A percentile compares a stretch with the other conserved stretches of the same genome.
Evolutionary conservation across 495 filamentous ascomycete species (phyloP).

Genomic region (Cercophora samala): DNA sequence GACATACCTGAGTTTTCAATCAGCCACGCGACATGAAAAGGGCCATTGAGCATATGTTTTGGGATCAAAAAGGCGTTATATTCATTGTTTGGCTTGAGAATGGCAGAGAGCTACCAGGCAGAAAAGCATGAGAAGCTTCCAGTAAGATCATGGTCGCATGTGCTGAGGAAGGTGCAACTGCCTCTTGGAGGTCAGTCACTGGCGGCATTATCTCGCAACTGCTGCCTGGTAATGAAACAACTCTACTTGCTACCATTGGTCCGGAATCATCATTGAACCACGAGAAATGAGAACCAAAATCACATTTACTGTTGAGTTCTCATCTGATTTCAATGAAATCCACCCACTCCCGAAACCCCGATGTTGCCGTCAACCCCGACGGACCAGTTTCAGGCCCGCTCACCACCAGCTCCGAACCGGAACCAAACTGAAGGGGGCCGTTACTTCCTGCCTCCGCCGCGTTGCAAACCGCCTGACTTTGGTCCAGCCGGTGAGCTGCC

Average conservation of each 20-base stretch:
- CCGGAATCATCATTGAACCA: not conserved
- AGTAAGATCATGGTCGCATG: too few relatives aligned
- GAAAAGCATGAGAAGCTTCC: not conserved
- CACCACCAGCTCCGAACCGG: not conserved
- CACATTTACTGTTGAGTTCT: not conserved
- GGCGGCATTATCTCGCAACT: not conserved
- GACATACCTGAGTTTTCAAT: not conserved
- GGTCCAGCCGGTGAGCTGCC: not conserved
- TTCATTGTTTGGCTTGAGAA: not conserved
- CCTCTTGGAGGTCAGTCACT: too few relatives aligned
- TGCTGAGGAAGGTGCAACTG: too few relatives aligned
- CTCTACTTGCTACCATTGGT: not conserved
- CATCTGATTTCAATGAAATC: not conserved
- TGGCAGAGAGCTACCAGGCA: not conserved
- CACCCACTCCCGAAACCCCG: not conserved
- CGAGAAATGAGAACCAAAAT: not conserved
- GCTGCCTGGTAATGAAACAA: not conserved
- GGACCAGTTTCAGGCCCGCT: not conserved
- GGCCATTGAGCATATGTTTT: not conserved
- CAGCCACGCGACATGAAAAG: not conserved
- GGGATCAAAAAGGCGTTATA: not conserved
- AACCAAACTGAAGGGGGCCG: not conserved
- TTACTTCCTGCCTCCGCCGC: not conserved
- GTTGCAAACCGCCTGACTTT: not conserved
- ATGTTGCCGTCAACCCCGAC: not conserved